These are phyloP conservation scores for Picea abies DNA, from an alignment of 83 land plant genomes.

Conservation along the genomic window DNA sequence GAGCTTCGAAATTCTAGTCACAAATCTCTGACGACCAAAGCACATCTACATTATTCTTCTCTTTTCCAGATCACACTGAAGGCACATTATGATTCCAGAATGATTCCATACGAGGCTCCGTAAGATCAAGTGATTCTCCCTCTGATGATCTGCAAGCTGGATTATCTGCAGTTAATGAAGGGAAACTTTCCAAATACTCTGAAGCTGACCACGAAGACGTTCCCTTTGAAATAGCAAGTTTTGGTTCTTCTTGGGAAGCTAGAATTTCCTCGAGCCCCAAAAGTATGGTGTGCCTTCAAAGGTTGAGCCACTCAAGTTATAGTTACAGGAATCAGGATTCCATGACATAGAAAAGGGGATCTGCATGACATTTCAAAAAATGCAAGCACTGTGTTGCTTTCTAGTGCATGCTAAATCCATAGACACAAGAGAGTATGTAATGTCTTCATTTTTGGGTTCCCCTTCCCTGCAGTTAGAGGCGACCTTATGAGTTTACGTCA, in stretches of 20 bases:
- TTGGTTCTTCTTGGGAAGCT: constrained; percentile 4
- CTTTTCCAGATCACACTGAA: constrained; percentile 19
- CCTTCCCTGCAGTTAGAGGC: too few species aligned
- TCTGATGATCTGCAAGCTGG: constrained; percentile 36
- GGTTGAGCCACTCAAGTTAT: background rate
- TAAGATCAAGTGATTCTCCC: constrained; percentile 61
- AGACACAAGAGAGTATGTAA: too few species aligned
- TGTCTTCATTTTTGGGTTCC: too few species aligned
- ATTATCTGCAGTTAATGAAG: constrained; percentile 28
- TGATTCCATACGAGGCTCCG: constrained; percentile 69
- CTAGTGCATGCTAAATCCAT: too few species aligned
- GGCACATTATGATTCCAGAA: constrained; percentile 39
- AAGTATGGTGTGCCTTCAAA: constrained; percentile 24
- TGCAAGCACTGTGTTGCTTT: too few species aligned
- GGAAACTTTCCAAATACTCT: constrained; percentile 40
- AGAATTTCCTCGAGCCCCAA: constrained; percentile 19
- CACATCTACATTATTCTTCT: background rate
- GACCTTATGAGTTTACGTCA: too few species aligned
- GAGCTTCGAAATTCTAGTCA: background rate
- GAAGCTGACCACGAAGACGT: constrained; percentile 19
- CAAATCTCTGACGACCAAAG: background rate
- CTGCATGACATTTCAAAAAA: background rate
- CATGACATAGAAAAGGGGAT: constrained; percentile 7
- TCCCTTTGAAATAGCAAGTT: background rate
- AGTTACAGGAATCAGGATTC: constrained; percentile 15